A percentile compares a stretch with the other conserved stretches of the same genome.
phyloP scores from a whole-genome alignment of 2,329 filamentous ascomycete species.

The Diplocarpon mali region DNA sequence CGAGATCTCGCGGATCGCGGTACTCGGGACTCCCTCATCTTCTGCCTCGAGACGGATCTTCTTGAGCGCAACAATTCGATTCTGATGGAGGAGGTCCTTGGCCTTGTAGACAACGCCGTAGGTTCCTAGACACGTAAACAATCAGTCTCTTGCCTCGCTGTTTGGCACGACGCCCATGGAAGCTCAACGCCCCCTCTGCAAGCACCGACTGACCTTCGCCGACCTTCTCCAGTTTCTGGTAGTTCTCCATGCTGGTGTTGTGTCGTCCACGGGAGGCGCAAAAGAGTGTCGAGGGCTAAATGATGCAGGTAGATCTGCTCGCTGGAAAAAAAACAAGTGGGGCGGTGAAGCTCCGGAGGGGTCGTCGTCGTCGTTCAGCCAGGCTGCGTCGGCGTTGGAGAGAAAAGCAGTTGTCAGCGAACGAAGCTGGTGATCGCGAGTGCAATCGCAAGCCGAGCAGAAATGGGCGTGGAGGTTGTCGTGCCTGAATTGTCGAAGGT shows the following conservation, averaged over 20 bases:
- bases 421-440: slow-evolving; percentile 2
- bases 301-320: slow-evolving; percentile 23
- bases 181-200: not conserved
- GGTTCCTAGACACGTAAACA: slow-evolving; percentile 48
- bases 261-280: slow-evolving; percentile 2
- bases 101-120: slow-evolving; percentile 96
- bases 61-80: slow-evolving; percentile 84
- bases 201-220: slow-evolving; percentile 64
- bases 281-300: slow-evolving; percentile 24
- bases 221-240: slow-evolving; percentile 93
- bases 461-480: slow-evolving; percentile 6
- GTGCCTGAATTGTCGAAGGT: slow-evolving; percentile 12
- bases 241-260: slow-evolving; percentile 69
- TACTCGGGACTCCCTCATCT: slow-evolving; percentile 87
- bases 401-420: slow-evolving; percentile 1
- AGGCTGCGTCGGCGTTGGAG: slow-evolving; percentile 14
- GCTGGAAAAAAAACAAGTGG: slow-evolving; percentile 17
- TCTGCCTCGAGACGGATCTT: slow-evolving; percentile 93
- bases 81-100: slow-evolving; percentile 67
- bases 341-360: slow-evolving; percentile 25
- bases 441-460: slow-evolving; percentile 5
- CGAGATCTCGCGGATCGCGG: slow-evolving; percentile 88
- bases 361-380: slow-evolving; percentile 19
- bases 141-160: slow-evolving; percentile 11
- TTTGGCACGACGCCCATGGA: not conserved